Evolutionary conservation across 495 filamentous ascomycete genomes (phyloP), one percentile per base, ranked within the genome.

Genomic region (Parathielavia hyrcaniae): DNA sequence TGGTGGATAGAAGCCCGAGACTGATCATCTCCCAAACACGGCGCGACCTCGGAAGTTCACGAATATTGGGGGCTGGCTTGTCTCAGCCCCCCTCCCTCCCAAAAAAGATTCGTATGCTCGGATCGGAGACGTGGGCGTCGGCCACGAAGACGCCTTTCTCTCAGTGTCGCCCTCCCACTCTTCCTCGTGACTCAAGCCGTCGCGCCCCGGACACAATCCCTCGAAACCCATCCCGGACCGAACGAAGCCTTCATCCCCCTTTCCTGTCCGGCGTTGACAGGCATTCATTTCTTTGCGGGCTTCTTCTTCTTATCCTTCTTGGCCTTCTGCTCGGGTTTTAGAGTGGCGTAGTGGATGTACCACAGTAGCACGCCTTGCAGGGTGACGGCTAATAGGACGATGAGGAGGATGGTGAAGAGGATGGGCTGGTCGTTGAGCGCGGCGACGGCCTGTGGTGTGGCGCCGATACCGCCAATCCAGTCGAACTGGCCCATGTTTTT

Each of bases 381-480:
- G 66, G 73, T 73, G 53, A 77, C 44, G 46, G 60, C 63, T 65
- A 79, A 61, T 35, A 79, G 70, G 50, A 74, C 72, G 64, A 77
- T 62, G 50, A 79, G 51, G 58, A 79, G 75, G 41, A 74, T 74
- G 51, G 72, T 77, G 72, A 79, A 78, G 40, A 78, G 66, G 60
- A 73, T 70, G 38, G 77, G 77, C 65, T 79, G 77, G 67, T 79
- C 76, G 69, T 79, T 79, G 54, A 79, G 69, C n/a, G 72, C 71
- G 54, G 75, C 74, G 48, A 79, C 74, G 60, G 75, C 77, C 55
- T 73, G 57, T n/a, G 68, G 67, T 5, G 77, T 77, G 14, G 75
- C 77, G 64, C 77, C 77, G 41, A 79, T 75, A 50, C 61, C 70
- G 67, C 44, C 22, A 52, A 79, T 73, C 70, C 73, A 79, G 60